Base-by-base conservation (phyloP, 805 yeast species). In the Sugiyamaella smithiae region DNA sequence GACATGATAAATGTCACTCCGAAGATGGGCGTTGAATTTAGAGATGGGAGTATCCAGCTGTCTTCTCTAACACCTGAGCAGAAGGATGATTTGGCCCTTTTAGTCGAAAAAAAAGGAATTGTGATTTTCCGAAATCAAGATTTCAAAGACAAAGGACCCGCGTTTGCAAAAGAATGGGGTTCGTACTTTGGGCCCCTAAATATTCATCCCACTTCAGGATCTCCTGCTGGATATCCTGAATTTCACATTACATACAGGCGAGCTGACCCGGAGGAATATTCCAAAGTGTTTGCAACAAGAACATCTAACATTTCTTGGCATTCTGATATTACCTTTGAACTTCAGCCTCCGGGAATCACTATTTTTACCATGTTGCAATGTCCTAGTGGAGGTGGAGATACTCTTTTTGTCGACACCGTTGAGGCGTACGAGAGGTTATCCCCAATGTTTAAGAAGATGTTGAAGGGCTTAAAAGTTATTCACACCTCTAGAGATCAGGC, bases 341-440 rank as follows among this genome's bases (percentile, higher is more conserved):
- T 73, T 49, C 87, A 82, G 63, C 84, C 89, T 5, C 85, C 89
- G 9, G 84, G 86, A 17, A 69, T 76, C 36, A 85, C 90, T 0
- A 74, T 82, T 50, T 81, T 84, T 60, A 71, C 77, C 6, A 78
- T 81, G 45, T 67, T 84, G 38, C 85, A 83, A 45, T 70, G 72
- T 26, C 80, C 80, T 22, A 78, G 75, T 19, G 64, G 79, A 31
- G 89, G 91, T 48, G 91, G 91, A 54, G 93, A 85, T 63, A 85
- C 87, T 12, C 69, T 83, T 42, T 85, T 84, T 61, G 77, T 85
- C n/a, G 87, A 83, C 60, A 72, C 81, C 22, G 71, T 73, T 31
- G 88, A 83, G 64, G 88, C 88, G 11, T 85, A 82, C 66, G 76
- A 81, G 50, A 70, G 90, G 58, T 72, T 85, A 46, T 84, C 90